These are phyloP conservation scores for Didymella glomerata DNA, from an alignment of 2,329 filamentous ascomycete genomes.

Conservation along the genomic window DNA sequence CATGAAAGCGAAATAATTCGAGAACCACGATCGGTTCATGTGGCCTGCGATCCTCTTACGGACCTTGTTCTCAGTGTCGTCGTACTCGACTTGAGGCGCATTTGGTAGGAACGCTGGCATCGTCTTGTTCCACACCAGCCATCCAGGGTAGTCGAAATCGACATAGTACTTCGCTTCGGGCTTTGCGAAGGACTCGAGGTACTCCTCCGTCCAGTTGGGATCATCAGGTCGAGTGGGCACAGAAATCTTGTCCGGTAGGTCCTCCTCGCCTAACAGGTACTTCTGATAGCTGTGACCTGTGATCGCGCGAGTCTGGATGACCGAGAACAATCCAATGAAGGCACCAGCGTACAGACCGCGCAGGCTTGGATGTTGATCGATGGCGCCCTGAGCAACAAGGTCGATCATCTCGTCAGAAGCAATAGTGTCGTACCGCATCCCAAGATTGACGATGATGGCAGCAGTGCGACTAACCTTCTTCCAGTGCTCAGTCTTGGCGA, in stretches of 20 bases:
- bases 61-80: constrained; percentile 77
- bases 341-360: constrained; percentile 82
- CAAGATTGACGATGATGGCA: constrained; percentile 89
- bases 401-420: constrained; percentile 84
- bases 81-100: constrained; percentile 76
- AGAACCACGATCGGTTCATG: constrained; percentile 85
- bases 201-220: constrained; percentile 78
- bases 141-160: constrained; percentile 90
- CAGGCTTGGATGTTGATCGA: constrained; percentile 88
- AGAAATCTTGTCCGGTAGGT: constrained; percentile 77
- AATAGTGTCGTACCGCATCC: constrained; percentile 88
- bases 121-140: constrained; percentile 92
- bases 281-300: constrained; percentile 89
- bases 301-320: constrained; percentile 84
- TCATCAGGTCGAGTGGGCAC: constrained; percentile 75
- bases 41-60: constrained; percentile 81
- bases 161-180: constrained; percentile 86
- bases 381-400: constrained; percentile 80
- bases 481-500: constrained; percentile 87
- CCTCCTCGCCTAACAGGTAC: constrained; percentile 82
- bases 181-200: constrained; percentile 78
- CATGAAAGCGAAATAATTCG: constrained; percentile 87
- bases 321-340: constrained; percentile 78
- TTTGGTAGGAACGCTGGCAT: constrained; percentile 82
- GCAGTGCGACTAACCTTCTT: constrained; percentile 91